Base-by-base conservation (phyloP, 176 grass and related monocot genomes). In the Luzula sylvatica region DNA sequence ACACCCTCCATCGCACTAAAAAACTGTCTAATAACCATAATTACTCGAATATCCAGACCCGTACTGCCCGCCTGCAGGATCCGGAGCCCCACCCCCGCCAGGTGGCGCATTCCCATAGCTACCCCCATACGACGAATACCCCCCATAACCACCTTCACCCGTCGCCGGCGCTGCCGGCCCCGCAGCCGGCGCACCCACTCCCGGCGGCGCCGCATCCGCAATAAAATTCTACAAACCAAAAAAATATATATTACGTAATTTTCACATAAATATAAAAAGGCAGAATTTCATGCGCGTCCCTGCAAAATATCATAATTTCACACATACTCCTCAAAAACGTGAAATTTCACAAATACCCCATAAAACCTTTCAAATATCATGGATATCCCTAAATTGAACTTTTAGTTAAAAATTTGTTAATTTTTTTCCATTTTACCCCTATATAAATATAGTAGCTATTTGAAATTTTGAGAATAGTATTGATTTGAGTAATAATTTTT, bases 191-290 rank as follows among this genome's bases (percentile, higher is more conserved):
- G 57, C 65, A 56, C 12, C 55, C 5, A 72, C 72, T 3, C 75
- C 79, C 23, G 76, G 72, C 35, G 82, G 40, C 60, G 73, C 75
- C 14, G 81, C 85, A 49, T 89, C 92, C 2, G 78, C 92, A 77
- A 98, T 90, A 74, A 98, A 98, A 87, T 98, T 98, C 85, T 98
- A 75, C 65, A 68, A 70, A 0, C 65, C 64, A 70, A 0, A 15
- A 22, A 54, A 68, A 22, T 15, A 23, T 15, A 7, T 18, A 49
- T 58, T 30, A 4, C 30, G 30, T 7, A 35, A 35, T 35, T 35
- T 35, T 35, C 30, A 35, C 30, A 9, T 4, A 35, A 35, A 35
- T 1, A 9, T 4, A 35, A 35, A 32, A 32, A n/a, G n/a, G n/a
- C n/a, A n/a, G n/a, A n/a, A n/a, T n/a, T n/a, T n/a, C n/a, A n/a